phyloP scores from a whole-genome alignment of 2,329 filamentous ascomycete species.

The Diplodia corticola region DNA sequence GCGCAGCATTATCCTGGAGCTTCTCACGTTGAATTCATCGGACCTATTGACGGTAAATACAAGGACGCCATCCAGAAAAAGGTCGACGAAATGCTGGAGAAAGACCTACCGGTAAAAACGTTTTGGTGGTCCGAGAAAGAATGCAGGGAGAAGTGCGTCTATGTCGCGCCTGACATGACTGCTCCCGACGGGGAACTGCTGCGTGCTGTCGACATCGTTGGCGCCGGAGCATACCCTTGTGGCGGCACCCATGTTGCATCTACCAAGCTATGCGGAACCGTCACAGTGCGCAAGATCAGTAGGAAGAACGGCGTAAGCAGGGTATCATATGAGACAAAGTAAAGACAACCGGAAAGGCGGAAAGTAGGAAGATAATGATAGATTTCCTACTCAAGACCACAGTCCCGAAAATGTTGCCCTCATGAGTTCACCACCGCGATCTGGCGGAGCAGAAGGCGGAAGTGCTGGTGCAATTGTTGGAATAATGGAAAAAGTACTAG shows the following conservation, averaged over 20 bases:
- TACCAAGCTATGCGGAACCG: constrained; percentile 13
- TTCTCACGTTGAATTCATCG: constrained; percentile 67
- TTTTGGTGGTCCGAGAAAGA: constrained; percentile 68
- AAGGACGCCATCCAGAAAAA: constrained; percentile 57
- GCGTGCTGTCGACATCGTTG: constrained; percentile 68
- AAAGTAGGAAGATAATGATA: not conserved
- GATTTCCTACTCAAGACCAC: not conserved
- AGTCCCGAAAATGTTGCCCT: not conserved
- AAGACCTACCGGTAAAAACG: constrained; percentile 47
- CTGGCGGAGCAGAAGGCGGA: constrained; percentile 22
- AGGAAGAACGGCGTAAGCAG: constrained; percentile 12
- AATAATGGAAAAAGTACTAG: constrained; percentile 25
- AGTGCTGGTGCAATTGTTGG: constrained; percentile 18
- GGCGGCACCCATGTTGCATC: constrained; percentile 70
- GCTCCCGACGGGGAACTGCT: constrained; percentile 33
- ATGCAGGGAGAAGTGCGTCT: constrained; percentile 47
- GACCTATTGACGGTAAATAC: constrained; percentile 60
- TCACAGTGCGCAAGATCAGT: constrained; percentile 20
- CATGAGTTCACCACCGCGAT: constrained; percentile 22
- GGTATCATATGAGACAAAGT: constrained; percentile 13
- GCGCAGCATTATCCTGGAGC: constrained; percentile 70
- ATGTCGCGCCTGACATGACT: constrained; percentile 54
- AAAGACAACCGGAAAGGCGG: not conserved
- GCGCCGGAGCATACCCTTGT: constrained; percentile 70
- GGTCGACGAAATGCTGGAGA: constrained; percentile 59